Evolutionary conservation across 2,329 filamentous ascomycete genomes (phyloP), one percentile per base, ranked within the genome.

Genomic region (Fusarium hostae): DNA sequence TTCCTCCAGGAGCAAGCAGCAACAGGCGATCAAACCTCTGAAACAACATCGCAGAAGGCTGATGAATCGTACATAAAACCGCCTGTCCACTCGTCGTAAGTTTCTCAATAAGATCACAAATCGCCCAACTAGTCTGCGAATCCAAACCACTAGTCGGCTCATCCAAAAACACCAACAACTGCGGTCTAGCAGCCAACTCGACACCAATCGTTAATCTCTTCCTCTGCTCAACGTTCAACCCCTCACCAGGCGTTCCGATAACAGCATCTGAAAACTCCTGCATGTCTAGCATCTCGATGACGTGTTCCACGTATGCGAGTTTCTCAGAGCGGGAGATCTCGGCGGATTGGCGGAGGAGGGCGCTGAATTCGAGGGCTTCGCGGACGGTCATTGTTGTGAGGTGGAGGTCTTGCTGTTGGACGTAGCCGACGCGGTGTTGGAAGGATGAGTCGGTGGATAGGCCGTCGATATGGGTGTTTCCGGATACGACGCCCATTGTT

Each of bases 101-200:
- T 68, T 93, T 94, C 72, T 92, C 88, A 62, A 94, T 87, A 6
- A 94, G 84, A 77, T 89, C 87, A 35, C 90, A 87, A 76, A 94
- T 94, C 54, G 91, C 90, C 90, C 91, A 94, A 0, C 91, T 91
- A 2, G 91, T 93, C 77, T 94, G 91, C 73, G 87, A 90, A 79
- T 94, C 92, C 13, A 94, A 85, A 77, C 92, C 92, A 11, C 91
- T 93, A 5, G 92, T 94, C 4, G 92, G 92, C 75, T 94, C 92
- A 74, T 94, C 92, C 18, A 94, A 84, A 83, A 94, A 94, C 20
- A 94, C 86, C 52, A 94, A 85, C 5, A 94, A 82, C 43, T 91
- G 86, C 2, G 92, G 92, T 76, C 91, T 92, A 2, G 92, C 92
- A 20, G 91, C 92, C 7, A 94, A 83, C 77, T 94, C 92, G 4